Evolutionary conservation across 306 rosid genomes (phyloP), one percentile per base, ranked within the genome.

Genomic region (Glycyrrhiza uralensis): DNA sequence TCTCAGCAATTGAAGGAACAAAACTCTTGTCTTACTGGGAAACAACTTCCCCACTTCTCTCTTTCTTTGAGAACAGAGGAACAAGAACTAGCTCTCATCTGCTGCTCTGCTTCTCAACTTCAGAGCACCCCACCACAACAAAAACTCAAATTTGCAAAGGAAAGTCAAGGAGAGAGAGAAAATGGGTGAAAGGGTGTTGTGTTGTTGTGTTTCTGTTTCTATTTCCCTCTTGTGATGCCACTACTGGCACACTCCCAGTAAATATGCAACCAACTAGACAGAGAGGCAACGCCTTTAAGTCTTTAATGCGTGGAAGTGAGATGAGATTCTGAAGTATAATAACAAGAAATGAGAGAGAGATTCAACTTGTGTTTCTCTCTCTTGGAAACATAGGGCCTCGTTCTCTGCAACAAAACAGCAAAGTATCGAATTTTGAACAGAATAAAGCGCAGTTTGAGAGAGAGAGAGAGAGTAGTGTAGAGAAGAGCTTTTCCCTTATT

Each of bases 361-460:
- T 64, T 32, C 49, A 66, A 78, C 36, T 39, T 66, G 76, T 42
- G 84, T 79, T 75, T 84, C 88, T 79, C 89, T 86, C 88, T 77
- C 87, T 62, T 89, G 59, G 50, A 76, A 70, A 78, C 90, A 81
- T 75, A 85, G 75, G 45, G 56, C 90, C 98, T 93, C 91, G 92
- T 85, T 91, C 96, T 87, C 80, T 68, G 97, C 75, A 83, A 87
- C 71, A 79, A 35, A 35, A 80, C 87, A 87, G 80, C 87, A 86
- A 89, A 85, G 88, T 86, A 85, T 87, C 85, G 76, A 82, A 83
- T 84, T n/a, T 91, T 86, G 79, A 89, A 89, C 86, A 85, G 90
- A 83, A 68, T 84, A 91, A 91, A 94, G 99, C 65, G 87, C 76
- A 57, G 49, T 59, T 11, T 12, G 61, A 4, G 75, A 14, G 47